These are phyloP conservation scores for Epichloe coenophiala DNA, from an alignment of 2,329 filamentous ascomycete genomes.

Conservation along the genomic window DNA sequence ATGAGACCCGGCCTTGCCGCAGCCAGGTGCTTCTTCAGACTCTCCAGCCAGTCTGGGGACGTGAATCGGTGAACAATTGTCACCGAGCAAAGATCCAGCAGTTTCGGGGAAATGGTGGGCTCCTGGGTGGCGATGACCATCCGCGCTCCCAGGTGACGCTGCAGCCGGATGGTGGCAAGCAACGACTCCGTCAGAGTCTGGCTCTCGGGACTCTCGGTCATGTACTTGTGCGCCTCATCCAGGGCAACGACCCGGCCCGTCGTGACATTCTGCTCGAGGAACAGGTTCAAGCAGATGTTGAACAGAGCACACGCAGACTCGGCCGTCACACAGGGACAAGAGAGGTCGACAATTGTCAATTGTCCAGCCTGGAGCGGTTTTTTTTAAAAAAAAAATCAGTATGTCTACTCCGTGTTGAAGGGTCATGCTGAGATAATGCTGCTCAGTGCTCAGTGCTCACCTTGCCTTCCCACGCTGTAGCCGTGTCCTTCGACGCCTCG, in stretches of 20 bases:
- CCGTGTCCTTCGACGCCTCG: not conserved
- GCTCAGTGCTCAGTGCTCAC: conserved; percentile 6
- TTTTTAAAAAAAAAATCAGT: not conserved
- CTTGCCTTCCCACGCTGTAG: conserved; percentile 10
- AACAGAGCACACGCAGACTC: conserved; percentile 59
- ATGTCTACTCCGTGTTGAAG: not conserved
- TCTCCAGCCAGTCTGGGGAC: conserved; percentile 47
- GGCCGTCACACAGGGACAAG: conserved; percentile 54
- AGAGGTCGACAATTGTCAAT: conserved; percentile 47
- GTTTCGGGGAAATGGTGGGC: conserved; percentile 52
- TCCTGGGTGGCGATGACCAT: conserved; percentile 67
- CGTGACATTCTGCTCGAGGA: conserved; percentile 35
- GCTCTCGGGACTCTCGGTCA: conserved; percentile 41
- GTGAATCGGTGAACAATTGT: conserved; percentile 61
- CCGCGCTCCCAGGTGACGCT: conserved; percentile 54
- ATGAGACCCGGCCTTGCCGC: conserved; percentile 7
- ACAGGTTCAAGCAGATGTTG: conserved; percentile 54
- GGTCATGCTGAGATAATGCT: not conserved
- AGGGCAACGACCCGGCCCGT: conserved; percentile 51
- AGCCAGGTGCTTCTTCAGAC: conserved; percentile 31
- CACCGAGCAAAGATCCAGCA: conserved; percentile 60
- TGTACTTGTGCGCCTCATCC: conserved; percentile 70
- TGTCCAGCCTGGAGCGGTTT: conserved; percentile 13
- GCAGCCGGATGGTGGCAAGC: conserved; percentile 50
- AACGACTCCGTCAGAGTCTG: conserved; percentile 47